A percentile compares a stretch with the other conserved stretches of the same genome.
phyloP scores from a whole-genome alignment of 169 alveolate species.

The Plasmodium cynomolgi region DNA sequence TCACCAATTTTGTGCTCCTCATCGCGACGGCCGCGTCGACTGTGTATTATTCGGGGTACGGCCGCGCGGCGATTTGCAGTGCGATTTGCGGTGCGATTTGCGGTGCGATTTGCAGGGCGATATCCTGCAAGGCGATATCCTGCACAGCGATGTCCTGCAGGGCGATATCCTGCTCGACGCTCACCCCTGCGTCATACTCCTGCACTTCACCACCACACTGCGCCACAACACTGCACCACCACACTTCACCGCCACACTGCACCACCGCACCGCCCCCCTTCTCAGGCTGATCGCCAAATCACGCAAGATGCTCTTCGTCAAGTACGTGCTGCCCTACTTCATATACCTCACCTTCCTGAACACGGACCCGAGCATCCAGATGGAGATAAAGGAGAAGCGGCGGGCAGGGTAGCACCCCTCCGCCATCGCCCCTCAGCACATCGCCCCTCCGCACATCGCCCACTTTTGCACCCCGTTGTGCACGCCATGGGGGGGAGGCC shows the following conservation, averaged over 20 bases:
- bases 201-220: neutral
- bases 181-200: no score
- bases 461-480: neutral
- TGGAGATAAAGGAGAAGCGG: constrained; percentile 48
- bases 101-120: no score
- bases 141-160: neutral
- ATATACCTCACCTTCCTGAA: constrained; percentile 59
- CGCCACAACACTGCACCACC: neutral
- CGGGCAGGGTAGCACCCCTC: no score
- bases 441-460: neutral
- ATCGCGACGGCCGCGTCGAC: constrained; percentile 42
- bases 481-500: neutral
- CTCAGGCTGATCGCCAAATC: constrained; percentile 60
- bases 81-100: no score
- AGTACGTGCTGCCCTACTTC: constrained; percentile 69
- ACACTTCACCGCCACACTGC: neutral
- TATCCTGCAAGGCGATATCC: neutral
- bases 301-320: constrained; percentile 61
- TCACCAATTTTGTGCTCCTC: constrained; percentile 40
- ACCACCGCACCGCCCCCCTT: neutral
- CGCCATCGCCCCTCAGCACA: neutral
- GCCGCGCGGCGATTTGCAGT: no score
- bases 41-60: constrained; percentile 22
- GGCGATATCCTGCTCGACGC: neutral
- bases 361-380: constrained; percentile 49